phyloP scores from a whole-genome alignment of 2,329 filamentous ascomycete species.

The Pseudogymnoascus sp. region DNA sequence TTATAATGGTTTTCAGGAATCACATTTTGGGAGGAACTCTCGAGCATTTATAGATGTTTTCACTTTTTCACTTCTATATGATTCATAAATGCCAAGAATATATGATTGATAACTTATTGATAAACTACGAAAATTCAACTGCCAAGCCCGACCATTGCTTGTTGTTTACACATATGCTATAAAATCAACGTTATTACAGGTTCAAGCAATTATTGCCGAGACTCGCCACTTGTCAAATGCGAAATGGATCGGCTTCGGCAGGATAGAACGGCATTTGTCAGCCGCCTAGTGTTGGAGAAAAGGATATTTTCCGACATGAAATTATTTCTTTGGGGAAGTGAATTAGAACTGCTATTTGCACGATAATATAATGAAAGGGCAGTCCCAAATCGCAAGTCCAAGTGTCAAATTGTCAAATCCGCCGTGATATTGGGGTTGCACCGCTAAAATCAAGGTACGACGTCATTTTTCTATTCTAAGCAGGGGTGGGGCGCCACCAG shows the following conservation, averaged over 20 bases:
- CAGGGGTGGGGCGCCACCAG: slow-evolving; percentile 1
- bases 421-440: neutral
- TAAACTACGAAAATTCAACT: neutral
- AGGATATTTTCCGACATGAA: neutral
- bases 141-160: neutral
- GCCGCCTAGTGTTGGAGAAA: neutral
- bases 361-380: neutral
- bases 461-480: slow-evolving; percentile 7
- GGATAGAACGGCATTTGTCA: neutral
- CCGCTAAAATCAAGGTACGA: neutral
- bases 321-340: neutral
- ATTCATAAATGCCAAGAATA: neutral
- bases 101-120: neutral
- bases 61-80: slow-evolving; percentile 2
- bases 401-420: neutral
- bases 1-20: neutral
- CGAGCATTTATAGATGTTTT: neutral
- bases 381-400: neutral
- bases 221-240: neutral
- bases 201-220: slow-evolving; percentile 6
- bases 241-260: neutral
- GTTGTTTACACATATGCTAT: slow-evolving; percentile 2
- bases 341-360: neutral
- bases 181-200: neutral
- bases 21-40: neutral